Evolutionary conservation across 2,329 filamentous ascomycete species (phyloP).

Genomic region (Botrytis elliptica): DNA sequence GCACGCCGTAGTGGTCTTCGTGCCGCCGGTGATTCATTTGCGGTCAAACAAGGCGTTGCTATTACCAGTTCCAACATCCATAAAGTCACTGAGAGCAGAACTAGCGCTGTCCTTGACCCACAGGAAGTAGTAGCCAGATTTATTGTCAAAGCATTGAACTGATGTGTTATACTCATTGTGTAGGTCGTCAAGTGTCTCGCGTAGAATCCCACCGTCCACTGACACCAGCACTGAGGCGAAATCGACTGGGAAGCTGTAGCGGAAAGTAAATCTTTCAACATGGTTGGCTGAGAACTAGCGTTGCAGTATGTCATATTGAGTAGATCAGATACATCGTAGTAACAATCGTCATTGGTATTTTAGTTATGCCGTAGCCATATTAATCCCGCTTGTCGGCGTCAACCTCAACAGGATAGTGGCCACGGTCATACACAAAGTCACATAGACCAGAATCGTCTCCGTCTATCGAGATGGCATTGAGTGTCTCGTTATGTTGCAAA

Average conservation of each 20-base stretch:
- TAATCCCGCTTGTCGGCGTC: not conserved
- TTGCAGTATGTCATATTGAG: not conserved
- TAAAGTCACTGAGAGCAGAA: not conserved
- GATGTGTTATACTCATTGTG: not conserved
- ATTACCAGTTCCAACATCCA: not conserved
- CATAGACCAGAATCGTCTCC: not conserved
- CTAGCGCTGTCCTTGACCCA: not conserved
- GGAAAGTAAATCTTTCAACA: not conserved
- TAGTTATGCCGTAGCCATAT: not conserved
- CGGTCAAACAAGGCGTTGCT: not conserved
- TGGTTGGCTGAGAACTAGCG: not conserved
- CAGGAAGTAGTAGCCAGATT: not conserved
- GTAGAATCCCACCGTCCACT: not conserved
- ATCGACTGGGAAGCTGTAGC: not conserved
- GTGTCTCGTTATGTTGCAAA: not conserved
- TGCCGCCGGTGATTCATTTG: not conserved
- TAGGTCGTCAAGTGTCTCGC: not conserved
- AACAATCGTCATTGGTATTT: not conserved
- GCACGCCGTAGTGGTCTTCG: too few relatives aligned
- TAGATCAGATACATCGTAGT: not conserved
- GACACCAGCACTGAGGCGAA: not conserved
- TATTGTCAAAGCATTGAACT: not conserved
- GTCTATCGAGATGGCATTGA: not conserved
- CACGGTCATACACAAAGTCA: not conserved
- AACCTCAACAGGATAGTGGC: not conserved